Conservation (phyloP, 2,329 filamentous ascomycete genomes). For the Xylariomycetidae sp. region DNA sequence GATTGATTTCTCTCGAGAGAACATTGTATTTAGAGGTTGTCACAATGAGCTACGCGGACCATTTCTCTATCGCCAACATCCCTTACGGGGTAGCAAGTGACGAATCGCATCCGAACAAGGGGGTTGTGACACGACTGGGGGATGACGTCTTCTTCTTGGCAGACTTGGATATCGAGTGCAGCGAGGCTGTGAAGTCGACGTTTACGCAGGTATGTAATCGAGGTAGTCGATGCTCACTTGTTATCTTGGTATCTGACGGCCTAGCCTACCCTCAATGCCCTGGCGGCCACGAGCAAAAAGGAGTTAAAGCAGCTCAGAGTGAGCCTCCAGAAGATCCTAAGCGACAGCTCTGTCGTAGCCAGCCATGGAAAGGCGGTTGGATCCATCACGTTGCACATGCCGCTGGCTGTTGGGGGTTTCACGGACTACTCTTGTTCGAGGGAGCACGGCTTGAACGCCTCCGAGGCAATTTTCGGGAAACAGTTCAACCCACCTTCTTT, state of each 20-base stretch:
- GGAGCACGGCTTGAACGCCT: conserved; percentile 48
- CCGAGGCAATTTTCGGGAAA: conserved; percentile 22
- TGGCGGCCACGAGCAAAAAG: conserved; percentile 10
- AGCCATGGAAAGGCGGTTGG: conserved; percentile 27
- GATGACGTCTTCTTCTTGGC: conserved; percentile 49
- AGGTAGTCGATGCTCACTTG: conserved; percentile 2
- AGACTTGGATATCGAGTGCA: conserved; percentile 28
- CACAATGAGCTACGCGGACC: conserved; percentile 21
- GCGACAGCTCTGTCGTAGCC: conserved; percentile 12
- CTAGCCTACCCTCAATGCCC: conserved; percentile 16
- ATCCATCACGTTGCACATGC: conserved; percentile 46
- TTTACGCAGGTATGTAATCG: conserved; percentile 10
- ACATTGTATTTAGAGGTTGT: too few species aligned
- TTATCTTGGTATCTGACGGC: not conserved
- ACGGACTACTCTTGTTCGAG: conserved; percentile 53
- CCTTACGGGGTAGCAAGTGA: conserved; percentile 49
- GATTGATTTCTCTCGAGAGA: too few species aligned
- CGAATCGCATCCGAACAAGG: conserved; percentile 28
- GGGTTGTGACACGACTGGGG: conserved; percentile 45
- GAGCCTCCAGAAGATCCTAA: conserved; percentile 14
- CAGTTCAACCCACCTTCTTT: conserved; percentile 14
- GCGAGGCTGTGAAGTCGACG: conserved; percentile 5
- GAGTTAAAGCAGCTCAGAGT: conserved; percentile 13
- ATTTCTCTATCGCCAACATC: conserved; percentile 49
- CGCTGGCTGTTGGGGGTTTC: conserved; percentile 51